phyloP scores from a whole-genome alignment of 1,284 basidiomycete species.

The Porodaedalea pini region DNA sequence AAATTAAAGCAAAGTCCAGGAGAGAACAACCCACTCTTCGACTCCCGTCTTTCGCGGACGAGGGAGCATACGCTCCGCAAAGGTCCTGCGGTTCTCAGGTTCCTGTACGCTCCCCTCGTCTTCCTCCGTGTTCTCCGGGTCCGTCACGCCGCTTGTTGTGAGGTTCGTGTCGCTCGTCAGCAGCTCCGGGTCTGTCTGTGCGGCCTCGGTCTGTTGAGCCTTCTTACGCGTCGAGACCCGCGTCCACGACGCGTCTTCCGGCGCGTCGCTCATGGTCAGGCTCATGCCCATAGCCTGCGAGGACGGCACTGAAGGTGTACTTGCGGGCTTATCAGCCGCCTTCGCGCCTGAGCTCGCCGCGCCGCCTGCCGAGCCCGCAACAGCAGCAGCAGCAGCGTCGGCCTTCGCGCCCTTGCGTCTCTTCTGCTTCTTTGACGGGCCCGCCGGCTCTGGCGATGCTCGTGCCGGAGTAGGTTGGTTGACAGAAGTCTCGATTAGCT shows the following conservation, averaged over 20 bases:
- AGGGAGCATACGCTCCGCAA: conserved; percentile 57
- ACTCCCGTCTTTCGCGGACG: conserved; percentile 60
- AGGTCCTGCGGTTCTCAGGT: conserved; percentile 38
- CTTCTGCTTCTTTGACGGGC: conserved; percentile 24
- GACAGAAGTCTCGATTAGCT: background rate
- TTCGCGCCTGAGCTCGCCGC: conserved; percentile 18
- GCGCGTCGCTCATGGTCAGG: conserved; percentile 23
- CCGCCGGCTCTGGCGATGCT: background rate
- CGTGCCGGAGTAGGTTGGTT: background rate
- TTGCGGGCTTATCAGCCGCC: background rate
- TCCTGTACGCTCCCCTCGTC: conserved; percentile 28
- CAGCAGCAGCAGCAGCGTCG: background rate
- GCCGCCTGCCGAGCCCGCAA: no score
- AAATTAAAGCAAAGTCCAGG: conserved; percentile 21
- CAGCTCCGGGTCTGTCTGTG: conserved; percentile 29
- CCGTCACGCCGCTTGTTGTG: conserved; percentile 51
- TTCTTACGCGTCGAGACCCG: conserved; percentile 38
- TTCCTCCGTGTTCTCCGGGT: conserved; percentile 40
- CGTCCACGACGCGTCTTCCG: conserved; percentile 55
- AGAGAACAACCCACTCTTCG: conserved; percentile 57
- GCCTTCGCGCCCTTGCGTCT: conserved; percentile 9
- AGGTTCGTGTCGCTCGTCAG: conserved; percentile 52
- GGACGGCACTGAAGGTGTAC: conserved; percentile 2
- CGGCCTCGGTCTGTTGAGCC: conserved; percentile 15
- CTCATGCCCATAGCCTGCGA: conserved; percentile 10